phyloP scores from a whole-genome alignment of 2,329 filamentous ascomycete species.

The Acrocalymma vagum region DNA sequence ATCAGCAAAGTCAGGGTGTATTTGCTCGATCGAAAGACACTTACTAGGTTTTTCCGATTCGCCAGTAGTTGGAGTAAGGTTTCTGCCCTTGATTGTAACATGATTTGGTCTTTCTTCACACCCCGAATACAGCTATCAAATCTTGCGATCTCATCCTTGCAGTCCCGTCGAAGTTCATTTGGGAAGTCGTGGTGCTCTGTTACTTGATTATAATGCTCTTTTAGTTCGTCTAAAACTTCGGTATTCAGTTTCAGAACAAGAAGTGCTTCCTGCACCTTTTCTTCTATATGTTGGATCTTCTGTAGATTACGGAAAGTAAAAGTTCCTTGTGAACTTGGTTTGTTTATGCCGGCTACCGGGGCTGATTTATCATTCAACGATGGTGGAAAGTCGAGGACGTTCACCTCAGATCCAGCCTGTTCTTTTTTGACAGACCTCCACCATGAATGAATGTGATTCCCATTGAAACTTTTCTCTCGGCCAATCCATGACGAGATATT shows the following conservation, averaged over 20 bases:
- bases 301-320: constrained; percentile 44
- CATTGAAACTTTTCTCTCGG: too few species aligned
- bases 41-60: constrained; percentile 30
- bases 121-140: constrained; percentile 17
- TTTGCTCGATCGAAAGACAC: neutral
- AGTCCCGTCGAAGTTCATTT: constrained; percentile 7
- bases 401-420: too few species aligned
- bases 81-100: constrained; percentile 21
- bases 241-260: constrained; percentile 43
- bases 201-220: constrained; percentile 18
- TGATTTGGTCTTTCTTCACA: constrained; percentile 20
- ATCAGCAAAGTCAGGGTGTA: too few species aligned
- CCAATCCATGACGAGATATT: too few species aligned
- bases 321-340: too few species aligned
- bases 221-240: constrained; percentile 34
- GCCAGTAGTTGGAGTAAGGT: constrained; percentile 21
- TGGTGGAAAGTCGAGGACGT: too few species aligned
- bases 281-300: constrained; percentile 44
- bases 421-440: too few species aligned
- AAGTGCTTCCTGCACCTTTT: constrained; percentile 46
- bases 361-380: too few species aligned
- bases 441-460: too few species aligned
- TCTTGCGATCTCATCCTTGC: constrained; percentile 9
- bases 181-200: constrained; percentile 11
- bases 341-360: too few species aligned